phyloP scores from a whole-genome alignment of 495 filamentous ascomycete species.

The Amphirosellinia nigrospora region DNA sequence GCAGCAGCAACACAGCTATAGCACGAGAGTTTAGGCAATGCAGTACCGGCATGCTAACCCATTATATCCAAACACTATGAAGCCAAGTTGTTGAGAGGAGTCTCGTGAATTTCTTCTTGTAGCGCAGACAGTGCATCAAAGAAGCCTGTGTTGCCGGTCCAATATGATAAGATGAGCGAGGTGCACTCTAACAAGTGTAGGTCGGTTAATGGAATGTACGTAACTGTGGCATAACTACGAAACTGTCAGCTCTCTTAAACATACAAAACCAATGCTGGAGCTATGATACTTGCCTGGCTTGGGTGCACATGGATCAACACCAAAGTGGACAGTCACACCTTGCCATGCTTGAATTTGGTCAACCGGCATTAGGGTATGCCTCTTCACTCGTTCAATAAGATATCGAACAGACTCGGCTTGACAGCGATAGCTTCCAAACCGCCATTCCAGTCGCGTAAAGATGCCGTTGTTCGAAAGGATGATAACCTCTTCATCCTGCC shows the following conservation, averaged over 20 bases:
- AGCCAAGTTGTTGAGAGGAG: not conserved
- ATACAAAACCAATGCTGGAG: not conserved
- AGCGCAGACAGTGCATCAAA: not conserved
- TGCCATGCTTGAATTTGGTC: not conserved
- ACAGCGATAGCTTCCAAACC: conserved; percentile 29
- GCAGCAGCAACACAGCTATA: not conserved
- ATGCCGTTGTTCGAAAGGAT: not conserved
- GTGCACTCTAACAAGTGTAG: not conserved
- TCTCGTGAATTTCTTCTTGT: not conserved
- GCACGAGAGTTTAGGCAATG: not conserved
- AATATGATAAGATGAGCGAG: not conserved
- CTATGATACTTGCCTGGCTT: not conserved
- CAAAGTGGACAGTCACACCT: conserved; percentile 20
- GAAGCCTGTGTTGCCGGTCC: not conserved
- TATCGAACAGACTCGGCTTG: conserved; percentile 20
- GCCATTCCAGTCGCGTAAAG: conserved; percentile 26
- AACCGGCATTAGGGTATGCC: not conserved
- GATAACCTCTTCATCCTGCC: conserved; percentile 21
- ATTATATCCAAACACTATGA: not conserved
- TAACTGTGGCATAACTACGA: not conserved
- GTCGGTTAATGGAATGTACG: not conserved
- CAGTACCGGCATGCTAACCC: not conserved
- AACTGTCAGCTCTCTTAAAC: not conserved
- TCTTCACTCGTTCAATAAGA: conserved; percentile 19
- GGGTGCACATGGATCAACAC: conserved; percentile 24